Evolutionary conservation across 352 stramenopile genomes (phyloP).

Genomic region (Pythium rishiriense): DNA sequence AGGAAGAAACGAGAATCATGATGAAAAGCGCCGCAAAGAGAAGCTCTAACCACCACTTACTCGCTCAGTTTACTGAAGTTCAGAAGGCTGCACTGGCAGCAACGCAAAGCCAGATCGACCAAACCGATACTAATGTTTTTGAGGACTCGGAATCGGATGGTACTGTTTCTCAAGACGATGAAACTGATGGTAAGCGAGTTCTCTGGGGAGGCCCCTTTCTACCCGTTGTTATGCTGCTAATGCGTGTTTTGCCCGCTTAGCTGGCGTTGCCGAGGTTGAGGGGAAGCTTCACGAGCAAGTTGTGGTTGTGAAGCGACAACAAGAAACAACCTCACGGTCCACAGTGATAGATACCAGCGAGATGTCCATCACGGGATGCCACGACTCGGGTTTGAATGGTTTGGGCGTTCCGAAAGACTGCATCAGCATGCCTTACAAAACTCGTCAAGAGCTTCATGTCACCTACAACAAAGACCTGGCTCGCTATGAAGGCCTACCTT

Average conservation of each 20-base stretch:
- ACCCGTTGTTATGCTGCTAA: too few species aligned
- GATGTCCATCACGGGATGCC: constrained; percentile 5
- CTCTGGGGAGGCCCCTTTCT: not conserved
- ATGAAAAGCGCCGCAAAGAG: constrained; percentile 21
- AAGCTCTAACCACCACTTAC: constrained; percentile 32
- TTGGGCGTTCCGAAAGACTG: constrained; percentile 23
- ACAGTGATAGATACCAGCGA: constrained; percentile 18
- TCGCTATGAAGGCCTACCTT: constrained; percentile 75
- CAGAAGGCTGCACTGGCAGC: constrained; percentile 30
- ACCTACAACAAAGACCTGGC: constrained; percentile 68
- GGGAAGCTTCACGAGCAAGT: not conserved
- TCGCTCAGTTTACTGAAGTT: constrained; percentile 40
- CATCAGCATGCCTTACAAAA: constrained; percentile 74
- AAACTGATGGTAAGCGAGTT: not conserved
- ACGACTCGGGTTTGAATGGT: not conserved
- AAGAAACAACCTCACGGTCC: constrained; percentile 7
- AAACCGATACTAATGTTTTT: not conserved
- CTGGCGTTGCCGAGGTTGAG: not conserved
- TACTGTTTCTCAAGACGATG: not conserved
- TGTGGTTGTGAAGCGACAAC: not conserved
- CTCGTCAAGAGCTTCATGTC: constrained; percentile 65
- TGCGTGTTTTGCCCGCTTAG: too few species aligned
- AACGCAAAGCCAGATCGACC: constrained; percentile 1
- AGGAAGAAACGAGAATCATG: constrained; percentile 25
- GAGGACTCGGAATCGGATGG: not conserved